A percentile compares a stretch with the other conserved stretches of the same genome.
These are phyloP conservation scores for Bothriochloa decipiens DNA, from an alignment of 176 grass and related monocot species.

Conservation along the genomic window DNA sequence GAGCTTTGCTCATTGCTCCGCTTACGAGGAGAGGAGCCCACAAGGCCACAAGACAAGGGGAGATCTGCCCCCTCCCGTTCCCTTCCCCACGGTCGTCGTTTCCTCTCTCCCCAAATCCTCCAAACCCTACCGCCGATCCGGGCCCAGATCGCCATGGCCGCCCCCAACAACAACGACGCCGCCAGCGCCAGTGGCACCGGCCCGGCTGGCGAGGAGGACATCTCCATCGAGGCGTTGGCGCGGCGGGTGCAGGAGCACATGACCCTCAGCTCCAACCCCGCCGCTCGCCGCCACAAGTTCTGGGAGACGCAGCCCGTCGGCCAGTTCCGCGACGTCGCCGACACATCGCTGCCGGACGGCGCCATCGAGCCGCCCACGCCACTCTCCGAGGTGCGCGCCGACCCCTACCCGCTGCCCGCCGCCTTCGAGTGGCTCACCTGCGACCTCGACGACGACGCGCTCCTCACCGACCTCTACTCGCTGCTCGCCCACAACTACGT, in stretches of 20 bases:
- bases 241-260: constrained; percentile 77
- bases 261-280: constrained; percentile 51
- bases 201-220: constrained; percentile 33
- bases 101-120: constrained; percentile 39
- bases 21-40: constrained; percentile 28
- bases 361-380: constrained; percentile 74
- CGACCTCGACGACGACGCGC: constrained; percentile 82
- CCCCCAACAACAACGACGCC: constrained; percentile 41
- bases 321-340: constrained; percentile 78
- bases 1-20: constrained; percentile 5
- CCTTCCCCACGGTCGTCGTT: constrained; percentile 28
- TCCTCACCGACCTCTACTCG: constrained; percentile 84
- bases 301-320: constrained; percentile 99
- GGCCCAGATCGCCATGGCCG: constrained; percentile 56
- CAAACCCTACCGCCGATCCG: constrained; percentile 61
- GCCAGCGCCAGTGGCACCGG: constrained; percentile 28
- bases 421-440: constrained; percentile 98
- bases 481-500: constrained; percentile 96
- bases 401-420: constrained; percentile 86
- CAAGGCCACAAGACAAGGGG: constrained; percentile 27
- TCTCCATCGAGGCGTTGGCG: constrained; percentile 71
- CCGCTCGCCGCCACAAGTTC: constrained; percentile 83
- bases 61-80: constrained; percentile 47
- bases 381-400: constrained; percentile 83
- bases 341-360: constrained; percentile 66